A percentile compares a stretch with the other conserved stretches of the same genome.
Evolutionary conservation across 2,329 filamentous ascomycete genomes (phyloP).

Genomic region (Botryotinia globosa): DNA sequence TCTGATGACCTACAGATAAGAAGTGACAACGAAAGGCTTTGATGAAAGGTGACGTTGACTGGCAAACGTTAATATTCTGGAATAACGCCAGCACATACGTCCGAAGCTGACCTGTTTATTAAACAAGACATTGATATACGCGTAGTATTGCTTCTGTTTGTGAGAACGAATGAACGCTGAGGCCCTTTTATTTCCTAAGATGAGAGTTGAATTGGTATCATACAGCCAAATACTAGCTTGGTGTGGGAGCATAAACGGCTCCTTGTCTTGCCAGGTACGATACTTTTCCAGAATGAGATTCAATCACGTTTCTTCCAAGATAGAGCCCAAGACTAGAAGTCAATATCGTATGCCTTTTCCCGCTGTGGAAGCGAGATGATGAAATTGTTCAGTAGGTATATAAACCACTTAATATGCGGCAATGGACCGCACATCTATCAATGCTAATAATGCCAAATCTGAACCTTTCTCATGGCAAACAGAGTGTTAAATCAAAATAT

Average conservation of each 20-base stretch:
- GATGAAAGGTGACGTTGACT: not conserved
- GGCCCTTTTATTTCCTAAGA: not conserved
- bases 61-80: not conserved
- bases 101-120: not conserved
- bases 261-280: not conserved
- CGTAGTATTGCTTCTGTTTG: not conserved
- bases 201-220: not conserved
- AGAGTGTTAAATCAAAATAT: not conserved
- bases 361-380: not conserved
- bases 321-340: not conserved
- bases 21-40: not conserved
- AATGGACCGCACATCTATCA: not conserved
- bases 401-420: not conserved
- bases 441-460: not conserved
- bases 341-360: not conserved
- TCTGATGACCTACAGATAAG: not conserved
- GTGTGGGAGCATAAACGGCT: not conserved
- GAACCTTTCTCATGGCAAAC: not conserved
- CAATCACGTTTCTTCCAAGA: not conserved
- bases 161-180: not conserved
- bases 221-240: not conserved
- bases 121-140: not conserved
- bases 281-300: not conserved
- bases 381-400: too few species aligned
- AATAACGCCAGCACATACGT: not conserved